Evolutionary conservation across 768 basidiomycete species (phyloP).

Genomic region (Dendrothele bispora): DNA sequence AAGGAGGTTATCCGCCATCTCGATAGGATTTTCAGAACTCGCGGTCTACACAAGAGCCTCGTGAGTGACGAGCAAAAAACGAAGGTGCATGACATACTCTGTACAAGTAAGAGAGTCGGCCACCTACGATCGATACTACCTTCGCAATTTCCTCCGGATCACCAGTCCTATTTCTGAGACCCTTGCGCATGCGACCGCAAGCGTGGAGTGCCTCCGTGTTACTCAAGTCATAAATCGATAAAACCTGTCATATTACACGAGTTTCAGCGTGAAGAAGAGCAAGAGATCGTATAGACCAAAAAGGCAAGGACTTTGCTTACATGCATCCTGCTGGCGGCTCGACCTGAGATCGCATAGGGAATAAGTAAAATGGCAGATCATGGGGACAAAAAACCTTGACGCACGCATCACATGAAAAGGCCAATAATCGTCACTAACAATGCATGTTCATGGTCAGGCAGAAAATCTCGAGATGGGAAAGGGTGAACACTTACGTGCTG

Average conservation of each 20-base stretch:
- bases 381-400: constrained; percentile 23
- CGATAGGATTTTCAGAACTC: constrained; percentile 58
- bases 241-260: constrained; percentile 43
- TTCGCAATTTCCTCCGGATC: constrained; percentile 38
- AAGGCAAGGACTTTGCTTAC: constrained; percentile 30
- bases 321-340: constrained; percentile 74
- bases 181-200: constrained; percentile 49
- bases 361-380: not conserved
- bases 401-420: constrained; percentile 66
- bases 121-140: constrained; percentile 67
- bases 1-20: constrained; percentile 64
- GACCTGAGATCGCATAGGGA: constrained; percentile 41
- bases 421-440: constrained; percentile 79
- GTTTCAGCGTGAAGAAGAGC: not conserved
- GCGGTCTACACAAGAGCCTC: constrained; percentile 39
- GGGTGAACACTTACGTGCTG: constrained; percentile 51
- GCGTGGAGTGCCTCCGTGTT: constrained; percentile 59
- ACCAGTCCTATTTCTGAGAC: constrained; percentile 30
- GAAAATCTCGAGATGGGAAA: not conserved
- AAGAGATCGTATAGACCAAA: not conserved
- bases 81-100: constrained; percentile 33
- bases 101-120: constrained; percentile 76
- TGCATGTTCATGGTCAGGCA: constrained; percentile 14
- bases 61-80: not conserved
- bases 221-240: constrained; percentile 73